A percentile compares a stretch with the other conserved stretches of the same genome.
These are phyloP conservation scores for Saprolegnia parasitica DNA, from an alignment of 352 stramenopile species.

Conservation along the genomic window DNA sequence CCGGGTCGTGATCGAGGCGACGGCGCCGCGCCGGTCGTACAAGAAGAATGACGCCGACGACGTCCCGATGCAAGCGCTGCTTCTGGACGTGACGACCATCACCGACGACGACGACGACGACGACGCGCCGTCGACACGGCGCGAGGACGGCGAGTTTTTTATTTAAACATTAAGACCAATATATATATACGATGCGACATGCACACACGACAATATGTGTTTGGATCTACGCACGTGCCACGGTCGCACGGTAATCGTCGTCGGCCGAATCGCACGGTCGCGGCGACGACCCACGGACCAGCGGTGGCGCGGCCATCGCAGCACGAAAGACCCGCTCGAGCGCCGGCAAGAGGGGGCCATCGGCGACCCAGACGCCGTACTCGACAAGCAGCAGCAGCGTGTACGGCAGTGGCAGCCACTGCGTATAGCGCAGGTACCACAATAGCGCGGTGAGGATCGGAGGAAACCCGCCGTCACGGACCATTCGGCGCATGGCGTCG, in stretches of 20 bases:
- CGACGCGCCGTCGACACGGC: background rate
- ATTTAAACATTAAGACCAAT: slow-evolving; percentile 17
- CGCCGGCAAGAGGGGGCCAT: background rate
- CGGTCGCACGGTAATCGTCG: no score
- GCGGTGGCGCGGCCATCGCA: background rate
- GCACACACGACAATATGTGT: background rate
- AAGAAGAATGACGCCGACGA: background rate
- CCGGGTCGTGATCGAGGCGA: slow-evolving; percentile 43
- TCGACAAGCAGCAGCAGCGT: background rate
- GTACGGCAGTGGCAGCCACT: background rate
- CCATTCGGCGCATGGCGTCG: background rate
- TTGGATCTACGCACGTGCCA: no score
- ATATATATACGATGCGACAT: background rate
- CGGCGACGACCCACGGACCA: no score
- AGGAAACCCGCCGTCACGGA: background rate
- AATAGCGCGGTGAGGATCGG: background rate
- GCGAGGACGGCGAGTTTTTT: slow-evolving; percentile 26
- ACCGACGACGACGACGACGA: slow-evolving; percentile 17
- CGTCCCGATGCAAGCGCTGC: background rate
- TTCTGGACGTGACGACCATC: background rate
- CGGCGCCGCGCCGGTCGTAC: background rate
- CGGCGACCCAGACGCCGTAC: background rate
- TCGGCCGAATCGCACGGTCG: no score
- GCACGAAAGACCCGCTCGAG: background rate
- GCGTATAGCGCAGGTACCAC: background rate